A percentile compares a stretch with the other conserved stretches of the same genome.
These are phyloP conservation scores for Kuraishia capsulata DNA, from an alignment of 805 yeast genomes.

Conservation along the genomic window DNA sequence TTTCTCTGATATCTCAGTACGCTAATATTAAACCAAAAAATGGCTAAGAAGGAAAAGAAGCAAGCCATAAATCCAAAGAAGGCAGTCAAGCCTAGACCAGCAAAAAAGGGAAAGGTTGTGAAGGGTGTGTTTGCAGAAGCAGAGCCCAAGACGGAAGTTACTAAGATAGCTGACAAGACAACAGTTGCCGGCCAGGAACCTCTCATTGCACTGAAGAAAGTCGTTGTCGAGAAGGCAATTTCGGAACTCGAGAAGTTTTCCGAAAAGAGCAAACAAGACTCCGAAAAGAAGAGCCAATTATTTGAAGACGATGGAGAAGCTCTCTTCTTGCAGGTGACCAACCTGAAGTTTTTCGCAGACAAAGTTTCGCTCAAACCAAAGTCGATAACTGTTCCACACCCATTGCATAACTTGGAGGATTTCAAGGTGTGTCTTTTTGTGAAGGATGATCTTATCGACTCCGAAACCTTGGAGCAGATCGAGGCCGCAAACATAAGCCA, in stretches of 20 bases:
- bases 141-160: not conserved
- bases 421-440: constrained; percentile 57
- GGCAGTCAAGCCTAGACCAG: not conserved
- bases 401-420: constrained; percentile 34
- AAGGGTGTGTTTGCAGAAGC: constrained; percentile 6
- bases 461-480: constrained; percentile 33
- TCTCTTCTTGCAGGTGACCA: constrained; percentile 53
- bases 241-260: constrained; percentile 58
- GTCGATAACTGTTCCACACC: constrained; percentile 34
- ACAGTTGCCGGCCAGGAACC: constrained; percentile 8
- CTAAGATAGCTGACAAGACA: constrained; percentile 10
- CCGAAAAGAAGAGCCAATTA: constrained; percentile 32
- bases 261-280: constrained; percentile 19
- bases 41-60: constrained; percentile 1
- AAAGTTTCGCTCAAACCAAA: constrained; percentile 53
- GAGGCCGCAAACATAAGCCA: constrained; percentile 38
- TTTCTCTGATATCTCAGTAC: too few species aligned
- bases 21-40: too few species aligned
- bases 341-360: constrained; percentile 54
- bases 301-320: constrained; percentile 51
- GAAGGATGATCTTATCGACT: constrained; percentile 47
- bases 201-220: constrained; percentile 10
- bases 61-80: not conserved
- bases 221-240: constrained; percentile 39
- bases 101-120: constrained; percentile 15